phyloP scores from a whole-genome alignment of 768 basidiomycete species.

The Lentinus tigrinus region DNA sequence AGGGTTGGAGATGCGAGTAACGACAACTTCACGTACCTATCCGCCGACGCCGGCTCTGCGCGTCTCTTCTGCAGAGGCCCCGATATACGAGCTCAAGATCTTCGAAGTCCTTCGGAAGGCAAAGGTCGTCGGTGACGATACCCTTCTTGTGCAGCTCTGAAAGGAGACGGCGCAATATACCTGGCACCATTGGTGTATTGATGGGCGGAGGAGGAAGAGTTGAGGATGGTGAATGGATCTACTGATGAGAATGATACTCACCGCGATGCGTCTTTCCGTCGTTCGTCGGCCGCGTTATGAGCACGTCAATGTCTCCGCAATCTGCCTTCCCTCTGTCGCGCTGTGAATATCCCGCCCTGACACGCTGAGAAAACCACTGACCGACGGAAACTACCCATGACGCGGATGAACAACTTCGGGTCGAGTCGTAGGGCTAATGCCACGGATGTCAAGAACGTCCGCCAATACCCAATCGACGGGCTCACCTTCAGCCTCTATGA shows the following conservation, averaged over 20 bases:
- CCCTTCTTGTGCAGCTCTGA: constrained; percentile 50
- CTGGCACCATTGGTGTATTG: constrained; percentile 32
- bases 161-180: constrained; percentile 61
- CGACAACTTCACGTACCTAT: constrained; percentile 44
- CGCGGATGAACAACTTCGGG: constrained; percentile 67
- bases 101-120: constrained; percentile 62
- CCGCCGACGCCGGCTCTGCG: constrained; percentile 53
- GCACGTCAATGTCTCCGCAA: constrained; percentile 90
- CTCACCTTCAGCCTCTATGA: constrained; percentile 71
- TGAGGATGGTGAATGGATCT: not conserved
- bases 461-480: not conserved
- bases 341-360: not conserved
- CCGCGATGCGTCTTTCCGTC: constrained; percentile 80
- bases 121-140: constrained; percentile 81
- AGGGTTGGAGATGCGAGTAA: not conserved
- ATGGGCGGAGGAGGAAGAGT: not conserved
- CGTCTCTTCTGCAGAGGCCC: constrained; percentile 60
- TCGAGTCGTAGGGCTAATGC: constrained; percentile 67
- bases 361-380: constrained; percentile 22
- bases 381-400: constrained; percentile 93
- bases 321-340: constrained; percentile 66
- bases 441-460: not conserved
- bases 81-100: constrained; percentile 79
- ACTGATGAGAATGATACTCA: constrained; percentile 20
- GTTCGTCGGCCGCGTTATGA: constrained; percentile 71